Base-by-base conservation (phyloP, 2,329 filamentous ascomycete species). In the Tolypocladium tundrense region DNA sequence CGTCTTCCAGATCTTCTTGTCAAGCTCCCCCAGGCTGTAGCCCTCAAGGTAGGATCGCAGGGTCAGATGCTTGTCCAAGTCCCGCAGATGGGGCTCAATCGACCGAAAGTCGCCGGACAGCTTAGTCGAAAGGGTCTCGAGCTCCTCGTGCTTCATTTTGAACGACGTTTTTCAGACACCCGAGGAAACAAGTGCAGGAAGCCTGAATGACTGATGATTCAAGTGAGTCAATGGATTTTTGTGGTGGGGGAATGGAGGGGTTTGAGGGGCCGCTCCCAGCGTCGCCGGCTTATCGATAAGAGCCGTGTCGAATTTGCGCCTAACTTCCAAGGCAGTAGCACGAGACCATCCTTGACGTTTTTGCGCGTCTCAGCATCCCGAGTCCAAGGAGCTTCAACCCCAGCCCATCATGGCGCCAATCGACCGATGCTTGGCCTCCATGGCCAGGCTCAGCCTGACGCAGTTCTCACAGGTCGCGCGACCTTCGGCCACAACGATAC, bases 41-140 rank as follows among this genome's bases (percentile, higher is more conserved):
- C 91, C 91, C 55, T 90, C 84, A 64, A 97, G 81, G 74, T 94
- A 94, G 16, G 90, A 90, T 67, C 93, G 87, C 39, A 97, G 84
- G 4, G 87, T 90, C 60, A 97, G 82, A 76, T 96, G 88, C 71
- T 90, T 89, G 73, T 97, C 91, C 61, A 97, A 85, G 64, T 88
- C 85, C 66, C 82, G 79, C 57, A 96, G 82, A 59, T 86, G 80
- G 33, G 84, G 82, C 69, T 94, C 90, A 63, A 92, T 85, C 59
- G 87, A 79, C 76, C 94, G 95, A 77, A 95, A 94, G 73, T 96
- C 90, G 43, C 78, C 79, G 60, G 75, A 72, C 60, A 85, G 75
- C 64, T 76, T 76, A 66, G 72, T 73, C 60, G 79, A 74, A 54
- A 85, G 72, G 58, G 77, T 71, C 60, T 77, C 73, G 63, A 85